Percentiles rank a stretch among this genome's conserved stretches.
Conservation (phyloP, 1,139 yeast genomes). For the Taphrina communis region DNA sequence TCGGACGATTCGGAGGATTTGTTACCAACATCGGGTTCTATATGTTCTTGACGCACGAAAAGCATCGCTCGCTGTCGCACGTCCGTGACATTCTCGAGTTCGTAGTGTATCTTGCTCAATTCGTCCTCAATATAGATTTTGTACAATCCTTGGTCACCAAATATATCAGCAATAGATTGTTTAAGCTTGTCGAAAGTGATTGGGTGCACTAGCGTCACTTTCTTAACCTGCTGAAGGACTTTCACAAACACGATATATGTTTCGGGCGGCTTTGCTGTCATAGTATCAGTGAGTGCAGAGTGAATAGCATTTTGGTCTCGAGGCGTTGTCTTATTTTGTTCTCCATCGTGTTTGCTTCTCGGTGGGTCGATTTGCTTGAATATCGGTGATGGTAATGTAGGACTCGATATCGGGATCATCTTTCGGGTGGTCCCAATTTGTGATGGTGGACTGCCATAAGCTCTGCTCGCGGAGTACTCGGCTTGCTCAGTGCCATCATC, state of each 20-base stretch:
- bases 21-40: background rate
- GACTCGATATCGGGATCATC: background rate
- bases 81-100: conserved; percentile 66
- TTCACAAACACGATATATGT: conserved; percentile 2
- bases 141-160: conserved; percentile 86
- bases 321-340: background rate
- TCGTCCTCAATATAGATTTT: conserved; percentile 78
- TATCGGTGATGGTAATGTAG: conserved; percentile 3
- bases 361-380: background rate
- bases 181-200: conserved; percentile 61
- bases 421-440: background rate
- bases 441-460: conserved; percentile 14
- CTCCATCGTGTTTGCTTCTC: background rate
- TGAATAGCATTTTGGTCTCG: conserved; percentile 51
- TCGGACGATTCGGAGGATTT: conserved; percentile 45
- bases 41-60: conserved; percentile 52
- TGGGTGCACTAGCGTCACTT: conserved; percentile 40
- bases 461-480: conserved; percentile 9
- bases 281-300: conserved; percentile 52
- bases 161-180: conserved; percentile 71
- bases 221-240: conserved; percentile 2
- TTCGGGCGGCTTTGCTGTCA: conserved; percentile 41
- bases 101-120: conserved; percentile 67
- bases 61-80: conserved; percentile 67
- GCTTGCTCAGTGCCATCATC: conserved; percentile 20